These are phyloP conservation scores for Nematocida ausubeli DNA, from an alignment of 371 early-diverging fungal species.

Conservation along the genomic window DNA sequence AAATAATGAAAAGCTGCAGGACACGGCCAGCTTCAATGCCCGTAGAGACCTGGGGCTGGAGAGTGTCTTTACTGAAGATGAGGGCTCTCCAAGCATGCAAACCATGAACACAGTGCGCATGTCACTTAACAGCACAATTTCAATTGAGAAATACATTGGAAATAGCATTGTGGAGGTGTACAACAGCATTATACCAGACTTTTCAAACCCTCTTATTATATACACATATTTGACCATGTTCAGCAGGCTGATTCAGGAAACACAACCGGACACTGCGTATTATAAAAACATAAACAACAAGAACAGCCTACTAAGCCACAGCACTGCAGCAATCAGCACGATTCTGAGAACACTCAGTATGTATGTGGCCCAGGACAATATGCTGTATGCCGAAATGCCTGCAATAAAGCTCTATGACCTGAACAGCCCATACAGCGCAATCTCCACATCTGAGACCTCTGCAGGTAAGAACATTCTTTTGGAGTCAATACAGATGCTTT, in stretches of 20 bases:
- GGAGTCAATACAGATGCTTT: conserved; percentile 15
- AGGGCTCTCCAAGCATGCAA: not conserved
- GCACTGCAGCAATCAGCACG: not conserved
- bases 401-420: conserved; percentile 19
- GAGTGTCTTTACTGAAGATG: not conserved
- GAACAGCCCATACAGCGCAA: conserved; percentile 8
- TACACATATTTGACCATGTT: conserved; percentile 22
- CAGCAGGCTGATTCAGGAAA: not conserved
- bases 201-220: conserved; percentile 36
- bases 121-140: not conserved
- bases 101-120: not conserved
- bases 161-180: conserved; percentile 30
- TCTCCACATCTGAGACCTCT: not conserved
- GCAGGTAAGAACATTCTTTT: not conserved
- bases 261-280: not conserved
- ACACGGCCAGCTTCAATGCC: not conserved
- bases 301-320: conserved; percentile 28
- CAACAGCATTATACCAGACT: conserved; percentile 23
- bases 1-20: not conserved
- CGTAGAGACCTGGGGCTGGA: not conserved
- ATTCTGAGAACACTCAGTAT: not conserved
- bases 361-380: conserved; percentile 3
- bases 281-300: not conserved
- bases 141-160: conserved; percentile 40
- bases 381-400: not conserved